These are phyloP conservation scores for Seminavis robusta DNA, from an alignment of 108 stramenopile genomes.

Conservation along the genomic window DNA sequence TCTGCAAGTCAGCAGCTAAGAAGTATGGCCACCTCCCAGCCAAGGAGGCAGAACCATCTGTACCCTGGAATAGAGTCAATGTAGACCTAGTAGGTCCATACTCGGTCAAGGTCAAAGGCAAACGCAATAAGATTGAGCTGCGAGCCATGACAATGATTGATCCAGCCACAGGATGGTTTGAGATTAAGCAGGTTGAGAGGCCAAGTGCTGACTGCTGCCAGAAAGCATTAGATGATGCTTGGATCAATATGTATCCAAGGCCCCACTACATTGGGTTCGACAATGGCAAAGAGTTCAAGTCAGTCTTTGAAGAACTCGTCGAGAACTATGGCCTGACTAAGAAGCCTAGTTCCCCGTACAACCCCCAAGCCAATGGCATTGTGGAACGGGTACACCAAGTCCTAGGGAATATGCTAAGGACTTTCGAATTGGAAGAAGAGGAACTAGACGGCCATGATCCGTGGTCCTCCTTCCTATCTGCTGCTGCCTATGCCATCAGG, in stretches of 20 bases:
- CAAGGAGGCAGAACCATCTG: constrained; percentile 11
- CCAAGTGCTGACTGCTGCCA: constrained; percentile 11
- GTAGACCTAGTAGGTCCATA: constrained; percentile 44
- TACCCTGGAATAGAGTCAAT: constrained; percentile 26
- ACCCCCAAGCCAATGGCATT: constrained; percentile 36
- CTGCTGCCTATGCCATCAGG: constrained; percentile 28
- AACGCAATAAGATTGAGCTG: constrained; percentile 28
- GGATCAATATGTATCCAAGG: constrained; percentile 37
- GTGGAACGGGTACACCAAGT: constrained; percentile 39
- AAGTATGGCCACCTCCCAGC: constrained; percentile 38
- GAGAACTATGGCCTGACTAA: constrained; percentile 20
- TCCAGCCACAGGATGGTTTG: constrained; percentile 44
- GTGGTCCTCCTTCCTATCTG: constrained; percentile 7
- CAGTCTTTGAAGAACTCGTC: constrained; percentile 21
- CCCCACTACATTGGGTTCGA: constrained; percentile 23
- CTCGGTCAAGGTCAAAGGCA: constrained; percentile 16
- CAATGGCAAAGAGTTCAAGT: constrained; percentile 41
- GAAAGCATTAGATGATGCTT: constrained; percentile 18
- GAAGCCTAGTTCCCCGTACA: constrained; percentile 31
- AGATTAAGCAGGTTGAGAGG: constrained; percentile 30
- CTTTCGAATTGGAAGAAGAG: neutral
- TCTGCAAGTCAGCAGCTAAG: constrained; percentile 5
- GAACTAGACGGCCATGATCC: constrained; percentile 3
- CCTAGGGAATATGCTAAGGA: constrained; percentile 21
- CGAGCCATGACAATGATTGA: constrained; percentile 43